phyloP scores from a whole-genome alignment of 495 filamentous ascomycete species.

The Penicillium ucsense region DNA sequence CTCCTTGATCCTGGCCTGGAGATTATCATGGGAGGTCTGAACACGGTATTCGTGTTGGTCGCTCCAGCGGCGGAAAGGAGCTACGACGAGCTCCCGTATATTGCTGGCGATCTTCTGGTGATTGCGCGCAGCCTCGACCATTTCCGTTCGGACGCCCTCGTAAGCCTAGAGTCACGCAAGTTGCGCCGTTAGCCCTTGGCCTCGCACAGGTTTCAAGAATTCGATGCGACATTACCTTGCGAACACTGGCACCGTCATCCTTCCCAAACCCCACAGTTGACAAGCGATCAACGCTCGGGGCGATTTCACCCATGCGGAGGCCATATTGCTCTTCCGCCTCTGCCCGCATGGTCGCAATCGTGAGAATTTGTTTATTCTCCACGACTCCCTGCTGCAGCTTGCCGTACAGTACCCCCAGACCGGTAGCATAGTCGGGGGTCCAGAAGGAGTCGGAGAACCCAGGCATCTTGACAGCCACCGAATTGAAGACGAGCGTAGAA shows the following conservation, averaged over 20 bases:
- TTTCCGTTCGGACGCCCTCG: conserved; percentile 88
- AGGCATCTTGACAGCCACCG: conserved; percentile 47
- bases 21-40: conserved; percentile 85
- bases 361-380: conserved; percentile 90
- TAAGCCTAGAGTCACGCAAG: conserved; percentile 56
- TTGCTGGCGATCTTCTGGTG: conserved; percentile 93
- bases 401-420: conserved; percentile 88
- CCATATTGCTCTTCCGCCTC: conserved; percentile 92
- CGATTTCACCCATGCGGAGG: conserved; percentile 68
- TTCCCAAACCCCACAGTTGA: conserved; percentile 68
- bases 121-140: conserved; percentile 81
- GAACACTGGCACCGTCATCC: conserved; percentile 92
- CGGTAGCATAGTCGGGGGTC: conserved; percentile 88
- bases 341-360: conserved; percentile 85
- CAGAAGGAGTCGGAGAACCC: conserved; percentile 92
- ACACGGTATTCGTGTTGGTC: conserved; percentile 86
- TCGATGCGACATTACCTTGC: conserved; percentile 53
- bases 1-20: conserved; percentile 78
- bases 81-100: conserved; percentile 89
- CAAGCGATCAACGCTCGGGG: conserved; percentile 71
- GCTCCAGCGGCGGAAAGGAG: conserved; percentile 90
- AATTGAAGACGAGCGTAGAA: conserved; percentile 1
- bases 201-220: background rate
- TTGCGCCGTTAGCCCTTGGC: background rate
- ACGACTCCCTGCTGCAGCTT: conserved; percentile 94